Evolutionary conservation across 164 flowering plant genomes (phyloP).

Genomic region (Magnolia kwangsiensis): DNA sequence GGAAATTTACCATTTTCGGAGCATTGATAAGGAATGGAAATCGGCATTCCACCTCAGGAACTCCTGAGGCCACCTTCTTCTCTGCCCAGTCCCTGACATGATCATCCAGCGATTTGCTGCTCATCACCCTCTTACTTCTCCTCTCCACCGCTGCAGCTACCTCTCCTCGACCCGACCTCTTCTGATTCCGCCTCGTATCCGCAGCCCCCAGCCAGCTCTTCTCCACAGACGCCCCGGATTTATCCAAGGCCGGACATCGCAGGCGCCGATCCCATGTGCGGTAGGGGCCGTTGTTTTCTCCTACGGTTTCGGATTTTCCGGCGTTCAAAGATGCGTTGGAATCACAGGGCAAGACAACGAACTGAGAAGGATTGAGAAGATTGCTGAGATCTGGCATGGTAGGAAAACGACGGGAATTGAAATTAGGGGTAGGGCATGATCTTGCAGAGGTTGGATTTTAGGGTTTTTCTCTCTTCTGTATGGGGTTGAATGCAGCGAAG

Average conservation of each 20-base stretch:
- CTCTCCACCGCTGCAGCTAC: slow-evolving; percentile 7
- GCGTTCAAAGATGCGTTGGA: slow-evolving; percentile 1
- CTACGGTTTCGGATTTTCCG: slow-evolving; percentile 19
- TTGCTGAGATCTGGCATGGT: slow-evolving; percentile 31
- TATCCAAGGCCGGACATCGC: background rate
- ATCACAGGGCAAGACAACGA: slow-evolving; percentile 16
- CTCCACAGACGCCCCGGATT: slow-evolving; percentile 5
- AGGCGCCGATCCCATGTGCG: slow-evolving; percentile 16
- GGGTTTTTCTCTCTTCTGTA: background rate
- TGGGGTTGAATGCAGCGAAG: background rate
- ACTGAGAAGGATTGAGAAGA: slow-evolving; percentile 25
- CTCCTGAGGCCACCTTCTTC: slow-evolving; percentile 26
- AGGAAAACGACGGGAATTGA: background rate
- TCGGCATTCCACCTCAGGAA: slow-evolving; percentile 22
- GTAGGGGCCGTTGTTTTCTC: slow-evolving; percentile 10
- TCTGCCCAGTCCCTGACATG: slow-evolving; percentile 21
- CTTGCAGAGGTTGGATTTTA: background rate
- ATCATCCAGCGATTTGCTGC: slow-evolving; percentile 20
- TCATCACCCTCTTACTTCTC: slow-evolving; percentile 15
- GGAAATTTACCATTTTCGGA: slow-evolving; percentile 25
- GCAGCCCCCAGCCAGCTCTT: slow-evolving; percentile 8
- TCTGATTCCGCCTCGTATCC: slow-evolving; percentile 17
- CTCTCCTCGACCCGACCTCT: slow-evolving; percentile 6
- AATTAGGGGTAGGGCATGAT: background rate
- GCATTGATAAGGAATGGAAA: slow-evolving; percentile 33